Conservation (phyloP, 2,329 filamentous ascomycete species). For the Cryphonectria japonica region DNA sequence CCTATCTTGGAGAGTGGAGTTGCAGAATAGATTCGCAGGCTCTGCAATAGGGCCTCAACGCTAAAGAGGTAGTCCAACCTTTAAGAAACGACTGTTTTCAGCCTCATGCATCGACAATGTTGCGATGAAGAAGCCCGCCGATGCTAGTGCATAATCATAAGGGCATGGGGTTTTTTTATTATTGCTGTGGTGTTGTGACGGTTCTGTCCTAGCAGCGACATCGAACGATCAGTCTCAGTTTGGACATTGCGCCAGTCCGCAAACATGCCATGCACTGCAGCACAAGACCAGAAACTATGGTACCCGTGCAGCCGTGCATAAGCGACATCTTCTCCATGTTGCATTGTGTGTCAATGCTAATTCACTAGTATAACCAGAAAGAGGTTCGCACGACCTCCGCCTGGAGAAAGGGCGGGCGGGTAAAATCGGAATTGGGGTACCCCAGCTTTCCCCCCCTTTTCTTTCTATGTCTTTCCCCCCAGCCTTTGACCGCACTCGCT, state of each 20-base stretch:
- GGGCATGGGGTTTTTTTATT: background rate
- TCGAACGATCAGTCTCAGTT: conserved; percentile 1
- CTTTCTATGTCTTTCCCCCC: background rate
- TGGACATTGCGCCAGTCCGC: background rate
- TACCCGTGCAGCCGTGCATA: background rate
- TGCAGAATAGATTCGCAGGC: too few species aligned
- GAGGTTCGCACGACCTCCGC: background rate
- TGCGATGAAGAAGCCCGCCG: background rate
- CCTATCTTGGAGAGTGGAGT: too few species aligned
- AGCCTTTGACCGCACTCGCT: conserved; percentile 11
- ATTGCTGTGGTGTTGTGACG: background rate
- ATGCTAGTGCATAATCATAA: background rate
- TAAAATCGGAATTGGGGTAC: conserved; percentile 5
- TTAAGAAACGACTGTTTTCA: background rate
- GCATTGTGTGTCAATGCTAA: background rate
- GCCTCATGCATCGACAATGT: background rate
- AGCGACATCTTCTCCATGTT: background rate
- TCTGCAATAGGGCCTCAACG: too few species aligned
- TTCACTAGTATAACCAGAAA: background rate
- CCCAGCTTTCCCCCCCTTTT: background rate
- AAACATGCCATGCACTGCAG: conserved; percentile 2
- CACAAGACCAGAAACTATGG: background rate
- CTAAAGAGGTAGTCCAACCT: too few species aligned
- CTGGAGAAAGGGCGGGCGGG: conserved; percentile 2
- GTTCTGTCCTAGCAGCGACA: background rate